A percentile compares a stretch with the other conserved stretches of the same genome.
Evolutionary conservation across 768 basidiomycete species (phyloP).

Genomic region (Macrolepiota albuminosa): DNA sequence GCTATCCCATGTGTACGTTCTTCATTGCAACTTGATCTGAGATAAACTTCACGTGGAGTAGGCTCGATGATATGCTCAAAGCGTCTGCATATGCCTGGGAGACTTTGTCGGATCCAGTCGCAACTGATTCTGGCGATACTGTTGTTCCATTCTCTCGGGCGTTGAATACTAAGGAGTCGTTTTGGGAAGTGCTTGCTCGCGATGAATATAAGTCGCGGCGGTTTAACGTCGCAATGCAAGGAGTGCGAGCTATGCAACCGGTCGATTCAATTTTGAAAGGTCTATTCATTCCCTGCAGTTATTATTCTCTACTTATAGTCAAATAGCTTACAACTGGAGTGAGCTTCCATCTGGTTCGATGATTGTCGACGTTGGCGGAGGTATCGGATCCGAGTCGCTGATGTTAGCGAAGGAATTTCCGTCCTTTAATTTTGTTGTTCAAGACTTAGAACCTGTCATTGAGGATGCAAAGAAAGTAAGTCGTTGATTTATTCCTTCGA

Average conservation of each 20-base stretch:
- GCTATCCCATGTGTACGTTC: slow-evolving; percentile 18
- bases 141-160: slow-evolving; percentile 21
- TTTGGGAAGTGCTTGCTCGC: slow-evolving; percentile 23
- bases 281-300: neutral
- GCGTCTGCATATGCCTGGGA: slow-evolving; percentile 16
- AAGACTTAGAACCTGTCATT: slow-evolving; percentile 21
- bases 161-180: slow-evolving; percentile 14
- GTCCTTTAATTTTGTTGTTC: slow-evolving; percentile 23
- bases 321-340: slow-evolving; percentile 5
- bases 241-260: slow-evolving; percentile 20
- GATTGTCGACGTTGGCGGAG: slow-evolving; percentile 1
- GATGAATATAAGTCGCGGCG: no score
- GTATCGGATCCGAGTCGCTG: slow-evolving; percentile 24
- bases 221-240: neutral
- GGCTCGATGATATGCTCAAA: neutral
- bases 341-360: slow-evolving; percentile 4
- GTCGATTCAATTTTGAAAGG: slow-evolving; percentile 16
- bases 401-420: slow-evolving; percentile 23
- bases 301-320: neutral
- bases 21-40: no score
- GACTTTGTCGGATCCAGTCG: slow-evolving; percentile 20
- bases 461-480: slow-evolving; percentile 18
- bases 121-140: slow-evolving; percentile 17
- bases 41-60: no score
- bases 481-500: no score